Percentiles rank a stretch among this genome's conserved stretches.
phyloP scores from a whole-genome alignment of 305 asterid species.

The Rubia tinctorum region DNA sequence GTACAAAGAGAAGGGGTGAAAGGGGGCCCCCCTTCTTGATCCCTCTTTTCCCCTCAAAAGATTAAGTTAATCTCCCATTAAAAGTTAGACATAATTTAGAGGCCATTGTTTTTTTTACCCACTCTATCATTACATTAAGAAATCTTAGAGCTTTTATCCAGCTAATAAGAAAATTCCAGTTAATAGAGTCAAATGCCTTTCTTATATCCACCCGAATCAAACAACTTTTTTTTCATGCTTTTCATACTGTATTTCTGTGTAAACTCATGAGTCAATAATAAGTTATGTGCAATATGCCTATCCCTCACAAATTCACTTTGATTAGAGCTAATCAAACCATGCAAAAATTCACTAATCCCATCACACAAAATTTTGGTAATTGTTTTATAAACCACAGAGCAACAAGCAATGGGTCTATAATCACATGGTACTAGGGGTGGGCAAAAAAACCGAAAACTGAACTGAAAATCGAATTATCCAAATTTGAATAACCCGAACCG shows the following conservation, averaged over 20 bases:
- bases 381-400: background rate
- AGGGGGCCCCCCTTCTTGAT: no score
- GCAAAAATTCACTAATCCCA: background rate
- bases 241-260: background rate
- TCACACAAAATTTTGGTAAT: background rate
- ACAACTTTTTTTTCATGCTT: background rate
- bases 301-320: background rate
- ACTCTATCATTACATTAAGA: background rate
- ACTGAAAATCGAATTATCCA: background rate
- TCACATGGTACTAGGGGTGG: background rate
- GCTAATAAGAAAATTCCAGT: background rate
- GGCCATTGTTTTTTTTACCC: background rate
- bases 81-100: background rate
- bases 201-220: background rate
- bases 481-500: fast-evolving
- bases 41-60: no score
- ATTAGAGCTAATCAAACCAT: no score
- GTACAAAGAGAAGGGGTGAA: no score
- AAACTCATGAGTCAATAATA: no score
- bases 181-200: background rate
- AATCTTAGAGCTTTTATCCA: background rate
- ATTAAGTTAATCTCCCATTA: no score
- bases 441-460: no score
- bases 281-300: background rate
- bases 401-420: background rate